Evolutionary conservation across 2,329 filamentous ascomycete species (phyloP), one percentile per base, ranked within the genome.

Genomic region (Colletotrichum scovillei): DNA sequence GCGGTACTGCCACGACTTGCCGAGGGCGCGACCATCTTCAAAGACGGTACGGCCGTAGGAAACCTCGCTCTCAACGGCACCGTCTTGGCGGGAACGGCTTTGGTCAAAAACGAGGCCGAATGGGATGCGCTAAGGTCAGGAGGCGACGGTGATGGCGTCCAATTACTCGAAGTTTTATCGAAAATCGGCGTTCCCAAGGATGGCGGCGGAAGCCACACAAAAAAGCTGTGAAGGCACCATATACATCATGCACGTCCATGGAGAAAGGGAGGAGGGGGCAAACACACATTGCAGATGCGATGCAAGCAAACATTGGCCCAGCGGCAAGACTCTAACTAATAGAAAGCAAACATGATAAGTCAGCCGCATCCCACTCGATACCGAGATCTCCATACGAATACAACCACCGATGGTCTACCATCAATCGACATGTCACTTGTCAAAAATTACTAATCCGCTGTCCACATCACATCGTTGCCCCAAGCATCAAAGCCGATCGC

Each of bases 51-150:
- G 1, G 75, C 80, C 9, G 78, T 84, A 2, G 89, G 88, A 0
- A 79, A 77, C 28, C 71, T 91, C 38, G 82, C 87, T 22, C 80
- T 92, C 42, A 92, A 92, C 67, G 91, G 91, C 3, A 92, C 91
- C 0, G 80, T 92, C n/a, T 79, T 92, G 74, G 91, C 90, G 11
- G 91, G 91, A 7, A 92, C 90, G 11, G 88, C 90, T 30, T 81
- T 92, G 67, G 90, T 92, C 19, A 92, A 92, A 82, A 89, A 79
- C 32, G 81, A 88, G 76, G 81, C 78, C 3, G 90, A 92, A 79
- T 92, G 89, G 89, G 82, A 90, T 71, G 85, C 84, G 0, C 75
- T 92, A 63, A n/a, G 81, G 86, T 56, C 30, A 38, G 42, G 59
- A 11, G 35, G 55, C 24, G 65, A 65, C 30, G 38, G 57, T 60